Base-by-base conservation (phyloP, 202 grass and related monocot genomes). In the Elaeis oleifera region DNA sequence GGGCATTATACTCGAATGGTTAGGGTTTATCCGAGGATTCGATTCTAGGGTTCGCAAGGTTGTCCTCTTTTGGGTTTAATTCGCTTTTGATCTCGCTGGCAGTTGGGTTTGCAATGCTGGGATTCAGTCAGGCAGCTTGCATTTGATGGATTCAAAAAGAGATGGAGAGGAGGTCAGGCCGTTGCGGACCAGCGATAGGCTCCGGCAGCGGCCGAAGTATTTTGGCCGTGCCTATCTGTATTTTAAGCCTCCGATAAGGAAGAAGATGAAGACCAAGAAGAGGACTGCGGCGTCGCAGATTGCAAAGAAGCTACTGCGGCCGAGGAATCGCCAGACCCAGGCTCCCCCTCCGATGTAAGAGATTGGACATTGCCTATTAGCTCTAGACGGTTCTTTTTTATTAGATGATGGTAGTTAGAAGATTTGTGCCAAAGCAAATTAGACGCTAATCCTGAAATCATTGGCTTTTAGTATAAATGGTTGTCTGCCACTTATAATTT, bases 181-280 rank as follows among this genome's bases (percentile, higher is more conserved):
- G 0, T 24, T 90, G 74, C 84, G 95, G 74, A 84, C 80, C 4
- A 99, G 95, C 53, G 85, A 89, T 60, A 69, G 95, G 78, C 55
- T 99, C 53, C 77, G 85, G 25, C 65, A 73, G 73, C 83, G 85
- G 57, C 83, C 85, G 0, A 89, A 89, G 73, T 92, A 86, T 67
- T 86, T 71, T 23, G 79, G 69, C 15, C 69, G 89, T 18, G 49
- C 79, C 1, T 89, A 84, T 55, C 58, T 87, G 54, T 94, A 87
- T 71, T 99, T 94, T 63, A 76, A 89, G 16, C 77, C 84, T 51
- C 36, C 54, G 24, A 87, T 99, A 57, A 82, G 78, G 73, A 99
- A 94, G 79, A 99, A 89, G 79, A 73, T 94, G n/a, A 94, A 89
- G 54, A 68, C 90, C 1, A 99, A 94, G 81, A 99, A 78, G 82